Evolutionary conservation across 2,329 filamentous ascomycete genomes (phyloP).

Genomic region (Triangularia verruculosa): DNA sequence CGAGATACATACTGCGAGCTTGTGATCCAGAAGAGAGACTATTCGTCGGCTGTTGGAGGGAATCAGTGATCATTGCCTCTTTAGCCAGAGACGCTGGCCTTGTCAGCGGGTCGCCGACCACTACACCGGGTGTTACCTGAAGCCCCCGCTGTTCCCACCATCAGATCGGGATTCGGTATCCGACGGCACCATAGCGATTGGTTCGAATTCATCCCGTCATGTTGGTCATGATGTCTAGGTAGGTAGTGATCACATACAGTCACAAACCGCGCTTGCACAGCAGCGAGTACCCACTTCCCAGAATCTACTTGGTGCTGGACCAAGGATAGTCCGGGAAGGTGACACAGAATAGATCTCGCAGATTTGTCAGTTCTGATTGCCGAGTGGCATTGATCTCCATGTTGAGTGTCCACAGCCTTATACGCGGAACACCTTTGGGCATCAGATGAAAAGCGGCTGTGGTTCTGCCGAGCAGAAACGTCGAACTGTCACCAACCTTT

Average conservation of each 20-base stretch:
- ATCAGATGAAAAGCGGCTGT: background rate
- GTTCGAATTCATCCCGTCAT: background rate
- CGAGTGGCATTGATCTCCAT: background rate
- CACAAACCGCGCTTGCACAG: background rate
- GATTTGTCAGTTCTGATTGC: background rate
- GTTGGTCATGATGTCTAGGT: background rate
- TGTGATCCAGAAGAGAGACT: background rate
- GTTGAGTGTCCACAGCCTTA: background rate
- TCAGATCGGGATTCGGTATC: background rate
- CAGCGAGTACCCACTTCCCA: background rate
- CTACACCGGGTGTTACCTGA: conserved; percentile 2
- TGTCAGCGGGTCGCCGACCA: conserved; percentile 2
- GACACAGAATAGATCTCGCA: background rate
- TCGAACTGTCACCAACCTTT: too few species aligned
- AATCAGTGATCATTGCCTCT: conserved; percentile 2
- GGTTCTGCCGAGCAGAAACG: too few species aligned
- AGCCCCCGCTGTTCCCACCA: background rate
- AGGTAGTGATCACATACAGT: background rate
- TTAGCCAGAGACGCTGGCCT: background rate
- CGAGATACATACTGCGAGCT: background rate
- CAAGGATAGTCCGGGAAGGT: background rate
- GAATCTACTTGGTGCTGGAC: background rate
- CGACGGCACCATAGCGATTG: background rate
- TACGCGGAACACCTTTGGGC: background rate
- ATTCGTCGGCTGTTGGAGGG: background rate